Percentiles rank a stretch among this genome's conserved stretches.
Conservation (phyloP, 129 eudicot genomes). For the Heracleum sosnowskyi region DNA sequence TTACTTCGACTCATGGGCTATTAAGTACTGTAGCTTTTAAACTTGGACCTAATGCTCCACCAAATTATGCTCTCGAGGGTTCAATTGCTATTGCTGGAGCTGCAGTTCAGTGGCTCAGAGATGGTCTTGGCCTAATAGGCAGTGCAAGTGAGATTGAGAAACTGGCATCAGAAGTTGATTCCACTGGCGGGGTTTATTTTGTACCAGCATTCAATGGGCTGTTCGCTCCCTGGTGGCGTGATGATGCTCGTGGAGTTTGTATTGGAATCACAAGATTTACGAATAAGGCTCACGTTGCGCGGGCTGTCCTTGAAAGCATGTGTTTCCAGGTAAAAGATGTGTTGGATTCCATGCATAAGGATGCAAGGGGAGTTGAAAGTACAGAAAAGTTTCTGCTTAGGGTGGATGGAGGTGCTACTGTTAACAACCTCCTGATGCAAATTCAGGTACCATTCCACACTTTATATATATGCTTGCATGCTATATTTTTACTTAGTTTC, state of each 20-base stretch:
- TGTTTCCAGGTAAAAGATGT: constrained; percentile 97
- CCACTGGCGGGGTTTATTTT: constrained; percentile 85
- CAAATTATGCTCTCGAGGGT: constrained; percentile 89
- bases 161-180: constrained; percentile 71
- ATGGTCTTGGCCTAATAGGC: constrained; percentile 70
- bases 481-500: neutral
- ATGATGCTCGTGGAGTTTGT: constrained; percentile 94
- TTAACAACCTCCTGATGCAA: constrained; percentile 76
- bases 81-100: constrained; percentile 98
- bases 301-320: constrained; percentile 98
- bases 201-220: constrained; percentile 94
- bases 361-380: constrained; percentile 58
- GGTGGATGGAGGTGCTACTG: constrained; percentile 97
- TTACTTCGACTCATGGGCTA: constrained; percentile 75
- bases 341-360: constrained; percentile 94
- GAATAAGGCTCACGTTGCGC: constrained; percentile 77
- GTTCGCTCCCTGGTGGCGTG: constrained; percentile 99
- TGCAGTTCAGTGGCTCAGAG: constrained; percentile 97
- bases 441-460: constrained; percentile 56
- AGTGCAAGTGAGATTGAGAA: constrained; percentile 82
- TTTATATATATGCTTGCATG: neutral
- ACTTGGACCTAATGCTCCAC: constrained; percentile 73
- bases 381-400: constrained; percentile 75
- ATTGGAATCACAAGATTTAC: constrained; percentile 92
- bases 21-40: constrained; percentile 80